phyloP scores from a whole-genome alignment of 228 moss, liverwort and hornwort species.

The Sphagnum fallax region DNA sequence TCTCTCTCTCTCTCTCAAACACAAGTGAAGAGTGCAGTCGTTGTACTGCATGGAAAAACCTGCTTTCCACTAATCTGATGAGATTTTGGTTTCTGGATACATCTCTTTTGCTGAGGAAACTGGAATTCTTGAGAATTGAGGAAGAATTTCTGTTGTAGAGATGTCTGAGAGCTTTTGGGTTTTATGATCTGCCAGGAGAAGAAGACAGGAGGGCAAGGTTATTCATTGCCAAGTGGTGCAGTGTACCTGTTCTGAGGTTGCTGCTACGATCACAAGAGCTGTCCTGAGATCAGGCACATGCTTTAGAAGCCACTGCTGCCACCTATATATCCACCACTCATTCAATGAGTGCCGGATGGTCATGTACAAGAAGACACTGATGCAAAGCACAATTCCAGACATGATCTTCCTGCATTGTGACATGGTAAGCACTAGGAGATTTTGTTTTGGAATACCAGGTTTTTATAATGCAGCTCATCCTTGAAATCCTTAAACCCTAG shows the following conservation, averaged over 20 bases:
- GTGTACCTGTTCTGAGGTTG: slow-evolving; percentile 37
- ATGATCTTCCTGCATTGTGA: slow-evolving; percentile 23
- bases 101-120: too few relatives aligned
- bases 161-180: background rate
- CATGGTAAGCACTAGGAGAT: slow-evolving; percentile 17
- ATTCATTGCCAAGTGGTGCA: slow-evolving; percentile 32
- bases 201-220: slow-evolving; percentile 34
- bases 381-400: slow-evolving; percentile 14
- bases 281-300: slow-evolving; percentile 38
- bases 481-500: background rate
- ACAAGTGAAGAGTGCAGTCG: too few relatives aligned
- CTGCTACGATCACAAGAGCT: slow-evolving; percentile 37
- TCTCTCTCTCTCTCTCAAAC: too few relatives aligned
- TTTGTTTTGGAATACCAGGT: background rate
- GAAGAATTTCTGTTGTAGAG: background rate
- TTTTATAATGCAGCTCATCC: background rate
- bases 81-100: too few relatives aligned
- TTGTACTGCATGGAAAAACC: too few relatives aligned
- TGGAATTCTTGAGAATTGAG: background rate
- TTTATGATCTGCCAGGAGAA: slow-evolving; percentile 11
- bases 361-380: slow-evolving; percentile 22
- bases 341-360: slow-evolving; percentile 34
- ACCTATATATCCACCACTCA: slow-evolving; percentile 45
- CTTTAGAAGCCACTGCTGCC: slow-evolving; percentile 44
- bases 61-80: background rate